phyloP scores from a whole-genome alignment of 306 rosid genomes.

The Pueraria montana region DNA sequence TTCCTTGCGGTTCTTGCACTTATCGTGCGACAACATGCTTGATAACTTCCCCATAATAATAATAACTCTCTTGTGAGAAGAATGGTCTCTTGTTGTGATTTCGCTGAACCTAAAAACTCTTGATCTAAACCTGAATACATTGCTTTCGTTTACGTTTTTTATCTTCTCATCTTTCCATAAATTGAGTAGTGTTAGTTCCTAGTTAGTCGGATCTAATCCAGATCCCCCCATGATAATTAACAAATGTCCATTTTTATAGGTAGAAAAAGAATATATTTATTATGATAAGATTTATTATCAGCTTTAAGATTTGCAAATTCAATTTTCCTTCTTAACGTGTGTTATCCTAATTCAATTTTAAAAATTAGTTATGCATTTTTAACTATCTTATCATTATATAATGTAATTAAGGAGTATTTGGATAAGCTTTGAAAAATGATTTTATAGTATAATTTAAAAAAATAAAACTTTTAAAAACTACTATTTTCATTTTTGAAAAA shows the following conservation, averaged over 20 bases:
- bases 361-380: too few relatives aligned
- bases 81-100: background rate
- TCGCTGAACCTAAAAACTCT: background rate
- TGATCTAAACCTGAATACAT: background rate
- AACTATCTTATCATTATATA: too few relatives aligned
- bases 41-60: background rate
- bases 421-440: too few relatives aligned
- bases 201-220: background rate
- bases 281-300: background rate
- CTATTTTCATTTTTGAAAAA: too few relatives aligned
- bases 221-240: background rate
- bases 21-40: background rate
- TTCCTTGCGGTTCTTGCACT: background rate
- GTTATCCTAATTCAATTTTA: too few relatives aligned
- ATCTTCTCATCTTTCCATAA: background rate
- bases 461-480: too few relatives aligned
- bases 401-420: too few relatives aligned
- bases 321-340: too few relatives aligned
- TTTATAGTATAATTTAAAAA: too few relatives aligned
- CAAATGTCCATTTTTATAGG: background rate
- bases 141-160: too few relatives aligned
- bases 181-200: background rate
- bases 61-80: background rate
- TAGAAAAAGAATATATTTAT: too few relatives aligned
- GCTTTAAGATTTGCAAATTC: too few relatives aligned